Base-by-base conservation (phyloP, 306 rosid species). In the Herpetospermum pedunculosum region DNA sequence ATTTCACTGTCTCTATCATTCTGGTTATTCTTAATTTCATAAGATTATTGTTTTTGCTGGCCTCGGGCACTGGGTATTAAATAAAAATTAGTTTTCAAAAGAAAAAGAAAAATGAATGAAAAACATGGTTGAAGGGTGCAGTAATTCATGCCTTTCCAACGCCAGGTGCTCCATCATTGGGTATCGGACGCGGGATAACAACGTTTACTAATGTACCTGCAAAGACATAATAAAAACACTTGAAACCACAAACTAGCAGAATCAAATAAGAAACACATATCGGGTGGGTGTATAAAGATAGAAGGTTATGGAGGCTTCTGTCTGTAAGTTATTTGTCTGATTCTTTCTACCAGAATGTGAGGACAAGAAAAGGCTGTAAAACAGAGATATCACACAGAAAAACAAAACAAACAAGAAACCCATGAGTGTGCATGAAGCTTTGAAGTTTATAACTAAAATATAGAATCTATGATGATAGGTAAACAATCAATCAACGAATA, bases 171-270 rank as follows among this genome's bases (percentile, higher is more conserved):
- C 85, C 90, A 23, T 87, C 96, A 70, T 85, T 79, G 0, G 89
- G 89, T 5, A 57, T 76, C 65, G 99, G 96, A 21, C 97, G 97
- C 1, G 99, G 99, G 80, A 95, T 95, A 49, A 87, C 84, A 26
- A 91, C 87, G 32, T 86, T 89, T 60, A 82, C 92, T 84, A 95
- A 78, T 30, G 87, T 62, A 83, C 99, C 99, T 94, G 89, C 84
- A 89, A 49, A 75, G 60, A 50, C 63, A 47, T 14, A 25, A 47
- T 60, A 63, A 37, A 69, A 47, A 48, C 43, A 82, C 71, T 53
- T 80, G 77, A 52, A 70, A 70, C 58, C 58, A 63, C 62, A 68
- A 16, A 65, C 79, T 18, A n/a, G 35, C 62, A 44, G 72, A 34
- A 64, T 23, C 77, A 50, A 64, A 73, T 35, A 81, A 72, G 37